A percentile compares a stretch with the other conserved stretches of the same genome.
Evolutionary conservation across 306 rosid species (phyloP).

Genomic region (Acacia confusa): DNA sequence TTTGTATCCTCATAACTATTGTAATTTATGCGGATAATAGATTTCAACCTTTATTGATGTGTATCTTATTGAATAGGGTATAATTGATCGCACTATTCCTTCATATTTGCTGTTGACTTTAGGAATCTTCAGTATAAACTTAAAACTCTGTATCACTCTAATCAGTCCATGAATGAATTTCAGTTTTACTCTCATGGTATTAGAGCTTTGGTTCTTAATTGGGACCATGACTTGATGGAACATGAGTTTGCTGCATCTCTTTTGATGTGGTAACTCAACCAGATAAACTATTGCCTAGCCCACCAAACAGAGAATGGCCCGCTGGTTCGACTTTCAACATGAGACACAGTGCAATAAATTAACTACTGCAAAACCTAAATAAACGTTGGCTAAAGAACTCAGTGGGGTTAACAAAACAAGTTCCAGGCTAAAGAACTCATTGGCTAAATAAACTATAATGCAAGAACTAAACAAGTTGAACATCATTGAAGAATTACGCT

Average conservation of each 20-base stretch:
- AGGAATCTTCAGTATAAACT: no score
- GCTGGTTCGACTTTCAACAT: slow-evolving; percentile 38
- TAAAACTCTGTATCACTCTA: no score
- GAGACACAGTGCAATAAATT: background rate
- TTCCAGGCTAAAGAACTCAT: no score
- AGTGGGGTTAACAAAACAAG: background rate
- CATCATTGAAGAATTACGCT: background rate
- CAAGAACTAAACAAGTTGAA: background rate
- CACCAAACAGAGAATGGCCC: slow-evolving; percentile 68
- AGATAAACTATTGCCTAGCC: slow-evolving; percentile 49
- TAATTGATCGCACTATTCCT: no score
- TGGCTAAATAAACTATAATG: no score
- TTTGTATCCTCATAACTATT: background rate
- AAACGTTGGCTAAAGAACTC: background rate
- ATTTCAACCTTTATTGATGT: background rate
- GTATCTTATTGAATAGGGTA: background rate
- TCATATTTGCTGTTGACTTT: no score
- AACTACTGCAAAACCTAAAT: background rate
- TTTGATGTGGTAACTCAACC: slow-evolving; percentile 45
- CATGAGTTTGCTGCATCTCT: slow-evolving; percentile 37
- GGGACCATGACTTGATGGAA: background rate
- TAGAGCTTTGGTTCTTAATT: background rate
- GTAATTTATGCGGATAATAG: background rate
- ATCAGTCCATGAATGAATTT: no score
- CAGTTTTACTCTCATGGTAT: background rate